Base-by-base conservation (phyloP, 2,329 filamentous ascomycete species). In the Elsinoe necatrix region DNA sequence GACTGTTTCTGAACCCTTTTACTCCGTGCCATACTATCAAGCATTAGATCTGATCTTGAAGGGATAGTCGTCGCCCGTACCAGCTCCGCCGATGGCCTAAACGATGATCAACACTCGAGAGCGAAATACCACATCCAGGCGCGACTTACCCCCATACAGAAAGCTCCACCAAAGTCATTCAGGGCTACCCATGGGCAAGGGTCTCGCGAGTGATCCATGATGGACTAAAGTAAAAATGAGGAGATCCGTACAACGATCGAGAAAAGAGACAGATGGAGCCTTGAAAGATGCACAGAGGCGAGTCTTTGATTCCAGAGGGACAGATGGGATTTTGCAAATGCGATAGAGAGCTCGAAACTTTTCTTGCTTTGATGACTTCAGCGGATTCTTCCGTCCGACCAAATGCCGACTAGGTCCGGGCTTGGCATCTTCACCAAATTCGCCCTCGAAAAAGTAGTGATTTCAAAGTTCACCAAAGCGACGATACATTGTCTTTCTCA, bases 161-260 rank as follows among this genome's bases (percentile, higher is more conserved):
- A 96, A 58, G 92, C 93, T 75, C 93, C 93, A 61, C 93, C 93
- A 71, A 97, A 97, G 77, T 98, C 93, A 75, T 91, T 95, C 64
- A 97, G 81, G 63, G 93, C 87, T 68, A 97, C 91, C 57, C 57
- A 58, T 14, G 93, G 93, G 75, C 93, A 97, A 61, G 93, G 93
- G 75, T 97, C 93, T 77, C 93, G 83, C 62, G 88, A 87, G 80
- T 97, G 93, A 83, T 98, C 92, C 87, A 95, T 61, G 25, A 37
- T 58, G 21, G 34, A 29, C 11, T 48, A 25, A 18, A 29, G 5
- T 8, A 18, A 37, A 4, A 11, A 37, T 11, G 14, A 37, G 14
- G 12, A 12, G 34, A n/a, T 37, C 34, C 4, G n/a, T n/a, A n/a
- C n/a, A n/a, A n/a, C 14, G 14, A n/a, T 37, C 4, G 34, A 6